Evolutionary conservation across 1,284 basidiomycete species (phyloP).

Genomic region (Ustilago crameri): DNA sequence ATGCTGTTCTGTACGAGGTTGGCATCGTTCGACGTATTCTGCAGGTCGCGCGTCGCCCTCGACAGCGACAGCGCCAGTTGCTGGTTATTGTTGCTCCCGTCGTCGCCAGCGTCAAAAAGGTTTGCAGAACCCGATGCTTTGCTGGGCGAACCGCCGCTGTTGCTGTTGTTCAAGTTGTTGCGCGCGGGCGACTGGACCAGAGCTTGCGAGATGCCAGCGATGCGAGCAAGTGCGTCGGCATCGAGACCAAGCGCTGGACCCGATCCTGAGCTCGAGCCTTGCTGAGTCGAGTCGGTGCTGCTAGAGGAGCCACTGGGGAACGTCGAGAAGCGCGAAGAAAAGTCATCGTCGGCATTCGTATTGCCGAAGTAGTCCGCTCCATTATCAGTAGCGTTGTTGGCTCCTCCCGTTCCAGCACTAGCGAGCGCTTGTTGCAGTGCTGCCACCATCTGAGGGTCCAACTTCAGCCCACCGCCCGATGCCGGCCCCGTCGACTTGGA

Average conservation of each 20-base stretch:
- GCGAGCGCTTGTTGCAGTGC: constrained; percentile 55
- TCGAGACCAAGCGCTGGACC: constrained; percentile 35
- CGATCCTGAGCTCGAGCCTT: neutral
- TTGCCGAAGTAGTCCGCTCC: constrained; percentile 34
- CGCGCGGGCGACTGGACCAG: constrained; percentile 43
- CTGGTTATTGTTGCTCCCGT: constrained; percentile 29
- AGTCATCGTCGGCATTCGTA: constrained; percentile 11
- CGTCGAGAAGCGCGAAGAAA: constrained; percentile 34
- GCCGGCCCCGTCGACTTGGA: constrained; percentile 35
- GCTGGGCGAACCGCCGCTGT: constrained; percentile 11
- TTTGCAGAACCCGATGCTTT: constrained; percentile 7
- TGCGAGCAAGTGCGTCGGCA: constrained; percentile 35
- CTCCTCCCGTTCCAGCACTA: constrained; percentile 11
- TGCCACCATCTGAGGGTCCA: constrained; percentile 58
- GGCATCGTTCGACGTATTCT: constrained; percentile 79
- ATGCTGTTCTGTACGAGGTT: constrained; percentile 79
- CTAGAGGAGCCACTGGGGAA: constrained; percentile 11
- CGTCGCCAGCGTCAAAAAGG: constrained; percentile 10
- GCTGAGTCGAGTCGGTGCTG: constrained; percentile 1
- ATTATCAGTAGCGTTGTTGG: constrained; percentile 3
- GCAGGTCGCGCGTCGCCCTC: constrained; percentile 68
- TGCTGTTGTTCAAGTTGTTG: constrained; percentile 11
- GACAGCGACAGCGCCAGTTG: constrained; percentile 40
- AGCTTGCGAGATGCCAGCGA: constrained; percentile 48
- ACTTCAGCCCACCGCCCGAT: constrained; percentile 46